Evolutionary conservation across 352 stramenopile species (phyloP), one percentile per base, ranked within the genome.

Genomic region (Phytophthora parvispora): DNA sequence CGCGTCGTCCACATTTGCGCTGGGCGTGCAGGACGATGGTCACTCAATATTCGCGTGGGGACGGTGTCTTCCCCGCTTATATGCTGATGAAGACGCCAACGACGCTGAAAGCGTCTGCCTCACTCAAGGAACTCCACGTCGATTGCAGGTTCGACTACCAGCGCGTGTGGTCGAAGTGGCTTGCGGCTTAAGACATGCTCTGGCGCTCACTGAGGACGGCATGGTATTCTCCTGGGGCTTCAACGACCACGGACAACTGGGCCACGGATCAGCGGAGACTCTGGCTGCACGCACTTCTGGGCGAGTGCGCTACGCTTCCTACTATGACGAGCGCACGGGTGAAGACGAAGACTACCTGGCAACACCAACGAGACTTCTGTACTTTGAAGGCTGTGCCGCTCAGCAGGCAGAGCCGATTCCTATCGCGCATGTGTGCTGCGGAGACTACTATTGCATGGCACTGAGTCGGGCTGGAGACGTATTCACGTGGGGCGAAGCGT

Each of bases 201-300:
- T 93, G 0, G 74, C 79, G 16, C 68, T 91, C 38, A 88, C 80
- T 1, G 27, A 72, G 7, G 72, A 87, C 16, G 83, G 83, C 1
- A 87, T 91, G 64, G 72, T 94, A 2, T 81, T 87, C 51, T 91
- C 84, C 0, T 94, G 87, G 87, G 87, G 87, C 0, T 93, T 92
- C 16, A 92, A 92, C 64, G 84, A 91, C 57, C 87, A 94, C 64
- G 87, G 87, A 5, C 87, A 94, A 48, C 75, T 92, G 2, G 87
- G 87, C 4, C 87, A 94, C 45, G 83, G 84, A n/a, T 64, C 78
- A 27, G 45, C 70, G 2, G 68, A 75, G 18, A 89, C 81, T 12
- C 60, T 94, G 6, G 51, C 72, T 16, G 84, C 83, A 3, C 77
- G 84, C 6, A 83, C 83, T 0, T 69, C 58, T 1, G 79, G 81